phyloP scores from a whole-genome alignment of 179 eudicot genomes.

The Actinidia chinensis region DNA sequence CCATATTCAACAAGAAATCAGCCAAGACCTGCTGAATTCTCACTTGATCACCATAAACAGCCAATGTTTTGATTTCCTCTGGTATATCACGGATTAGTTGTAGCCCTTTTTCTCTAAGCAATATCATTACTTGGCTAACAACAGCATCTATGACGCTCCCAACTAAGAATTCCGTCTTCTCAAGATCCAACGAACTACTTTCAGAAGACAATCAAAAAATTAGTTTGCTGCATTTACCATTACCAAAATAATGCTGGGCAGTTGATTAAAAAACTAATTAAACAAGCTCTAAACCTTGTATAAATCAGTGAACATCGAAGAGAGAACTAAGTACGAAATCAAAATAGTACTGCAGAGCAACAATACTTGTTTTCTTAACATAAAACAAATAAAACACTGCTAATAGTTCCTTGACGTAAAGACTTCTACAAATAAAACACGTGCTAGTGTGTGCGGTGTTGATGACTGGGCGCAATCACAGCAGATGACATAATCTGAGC shows the following conservation, averaged over 20 bases:
- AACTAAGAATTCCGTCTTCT: slow-evolving; percentile 67
- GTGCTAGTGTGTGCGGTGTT: not conserved
- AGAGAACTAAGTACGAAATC: not conserved
- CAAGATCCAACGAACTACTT: slow-evolving; percentile 66
- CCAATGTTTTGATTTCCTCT: slow-evolving; percentile 74
- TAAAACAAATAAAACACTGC: too few relatives aligned
- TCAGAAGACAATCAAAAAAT: not conserved
- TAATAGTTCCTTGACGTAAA: not conserved
- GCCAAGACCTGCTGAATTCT: slow-evolving; percentile 88
- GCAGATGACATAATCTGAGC: not conserved
- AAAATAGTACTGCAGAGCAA: not conserved
- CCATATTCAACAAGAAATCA: slow-evolving; percentile 82
- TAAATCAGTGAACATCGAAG: not conserved
- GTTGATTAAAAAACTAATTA: not conserved
- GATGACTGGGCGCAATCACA: not conserved
- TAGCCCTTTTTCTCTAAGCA: slow-evolving; percentile 72
- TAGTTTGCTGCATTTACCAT: not conserved
- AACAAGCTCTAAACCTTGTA: not conserved
- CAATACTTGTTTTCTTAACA: not conserved
- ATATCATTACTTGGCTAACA: slow-evolving; percentile 88
- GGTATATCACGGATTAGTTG: slow-evolving; percentile 93
- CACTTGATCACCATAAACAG: slow-evolving; percentile 80
- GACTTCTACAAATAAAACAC: not conserved
- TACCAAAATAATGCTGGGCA: not conserved
- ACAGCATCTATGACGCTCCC: slow-evolving; percentile 91